These are phyloP conservation scores for Beta corolliflora DNA, from an alignment of 179 eudicot genomes.

Conservation along the genomic window DNA sequence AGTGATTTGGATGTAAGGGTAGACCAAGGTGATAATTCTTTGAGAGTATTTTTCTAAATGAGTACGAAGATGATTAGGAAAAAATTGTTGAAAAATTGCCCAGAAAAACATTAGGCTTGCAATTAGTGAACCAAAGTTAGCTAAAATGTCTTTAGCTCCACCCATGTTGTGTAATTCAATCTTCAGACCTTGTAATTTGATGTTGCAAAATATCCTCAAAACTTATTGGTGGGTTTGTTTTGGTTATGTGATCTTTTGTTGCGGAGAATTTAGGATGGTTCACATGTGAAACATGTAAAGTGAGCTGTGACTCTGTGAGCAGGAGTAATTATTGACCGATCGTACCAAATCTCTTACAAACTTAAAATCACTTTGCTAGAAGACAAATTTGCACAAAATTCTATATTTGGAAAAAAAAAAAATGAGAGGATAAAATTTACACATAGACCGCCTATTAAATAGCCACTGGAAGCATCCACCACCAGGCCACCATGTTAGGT, in stretches of 20 bases:
- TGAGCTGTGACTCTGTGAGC: not conserved
- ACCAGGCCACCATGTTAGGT: no score
- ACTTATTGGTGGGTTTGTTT: not conserved
- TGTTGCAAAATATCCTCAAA: not conserved
- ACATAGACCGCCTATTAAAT: no score
- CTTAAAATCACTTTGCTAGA: no score
- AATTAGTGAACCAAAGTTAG: conserved; percentile 25
- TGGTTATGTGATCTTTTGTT: not conserved
- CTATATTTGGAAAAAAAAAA: no score
- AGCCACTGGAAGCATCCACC: no score
- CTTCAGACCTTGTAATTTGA: not conserved
- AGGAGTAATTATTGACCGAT: not conserved
- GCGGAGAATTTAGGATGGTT: not conserved
- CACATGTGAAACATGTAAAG: not conserved
- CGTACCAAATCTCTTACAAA: not conserved
- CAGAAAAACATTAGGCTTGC: conserved; percentile 37
- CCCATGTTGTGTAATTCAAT: not conserved
- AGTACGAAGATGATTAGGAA: conserved; percentile 31
- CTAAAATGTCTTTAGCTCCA: conserved; percentile 12
- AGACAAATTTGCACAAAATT: no score
- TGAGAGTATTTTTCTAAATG: conserved; percentile 28
- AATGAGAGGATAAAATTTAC: no score
- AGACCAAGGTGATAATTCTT: conserved; percentile 22
- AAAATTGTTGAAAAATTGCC: conserved; percentile 41
- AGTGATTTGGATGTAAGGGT: conserved; percentile 44